Evolutionary conservation across 768 basidiomycete genomes (phyloP).

Genomic region (Leccinum truebloodii): DNA sequence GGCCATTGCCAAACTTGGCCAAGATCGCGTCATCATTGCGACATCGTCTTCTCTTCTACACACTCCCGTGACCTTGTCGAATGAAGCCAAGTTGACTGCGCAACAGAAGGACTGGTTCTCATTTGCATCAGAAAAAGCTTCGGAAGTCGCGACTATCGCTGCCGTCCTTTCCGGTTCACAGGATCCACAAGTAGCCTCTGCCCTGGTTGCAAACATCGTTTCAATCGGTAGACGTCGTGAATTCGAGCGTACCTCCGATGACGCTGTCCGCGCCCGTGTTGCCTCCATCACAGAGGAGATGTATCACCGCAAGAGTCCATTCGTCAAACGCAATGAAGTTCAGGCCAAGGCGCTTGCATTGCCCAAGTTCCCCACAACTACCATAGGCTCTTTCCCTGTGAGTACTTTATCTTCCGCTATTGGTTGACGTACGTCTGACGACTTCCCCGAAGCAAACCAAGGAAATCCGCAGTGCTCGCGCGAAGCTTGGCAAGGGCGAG

Average conservation of each 20-base stretch:
- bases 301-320: conserved; percentile 87
- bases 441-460: conserved; percentile 79
- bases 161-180: conserved; percentile 84
- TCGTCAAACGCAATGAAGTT: conserved; percentile 81
- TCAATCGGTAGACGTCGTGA: conserved; percentile 94
- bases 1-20: conserved; percentile 80
- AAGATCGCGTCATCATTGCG: conserved; percentile 87
- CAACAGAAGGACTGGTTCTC: conserved; percentile 98
- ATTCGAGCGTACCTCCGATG: conserved; percentile 93
- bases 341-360: conserved; percentile 88
- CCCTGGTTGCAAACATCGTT: conserved; percentile 83
- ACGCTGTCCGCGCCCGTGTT: conserved; percentile 93
- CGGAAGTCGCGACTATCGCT: conserved; percentile 87
- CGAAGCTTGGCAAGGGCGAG: conserved; percentile 91
- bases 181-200: conserved; percentile 64
- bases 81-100: conserved; percentile 85
- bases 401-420: conserved; percentile 21
- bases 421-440: conserved; percentile 6
- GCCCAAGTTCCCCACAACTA: conserved; percentile 98
- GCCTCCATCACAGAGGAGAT: conserved; percentile 84
- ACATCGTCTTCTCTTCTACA: conserved; percentile 98
- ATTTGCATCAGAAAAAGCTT: conserved; percentile 94
- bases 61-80: conserved; percentile 93
- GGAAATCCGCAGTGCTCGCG: conserved; percentile 96
- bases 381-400: conserved; percentile 97